phyloP scores from a whole-genome alignment of 176 grass and related monocot genomes.

The Microstegium vimineum region DNA sequence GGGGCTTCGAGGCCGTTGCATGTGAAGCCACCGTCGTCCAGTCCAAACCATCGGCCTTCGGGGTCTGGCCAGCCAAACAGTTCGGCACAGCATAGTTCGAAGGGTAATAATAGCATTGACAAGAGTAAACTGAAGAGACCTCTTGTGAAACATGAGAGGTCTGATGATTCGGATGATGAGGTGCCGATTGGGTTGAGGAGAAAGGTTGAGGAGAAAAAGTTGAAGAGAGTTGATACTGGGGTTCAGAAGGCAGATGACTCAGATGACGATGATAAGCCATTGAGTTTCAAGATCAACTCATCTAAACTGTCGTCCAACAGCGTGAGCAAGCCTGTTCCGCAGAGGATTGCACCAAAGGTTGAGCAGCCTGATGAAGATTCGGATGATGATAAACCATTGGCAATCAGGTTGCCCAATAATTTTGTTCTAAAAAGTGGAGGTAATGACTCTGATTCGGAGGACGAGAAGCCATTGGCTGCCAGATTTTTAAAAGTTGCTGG shows the following conservation, averaged over 20 bases:
- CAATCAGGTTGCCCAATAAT: conserved; percentile 28
- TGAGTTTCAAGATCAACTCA: conserved; percentile 46
- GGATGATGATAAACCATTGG: conserved; percentile 61
- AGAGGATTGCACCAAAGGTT: conserved; percentile 33
- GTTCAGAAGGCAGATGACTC: conserved; percentile 44
- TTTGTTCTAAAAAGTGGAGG: conserved; percentile 22
- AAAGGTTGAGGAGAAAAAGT: conserved; percentile 28
- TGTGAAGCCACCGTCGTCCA: conserved; percentile 21
- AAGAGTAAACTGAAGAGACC: conserved; percentile 44
- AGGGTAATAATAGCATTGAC: background rate
- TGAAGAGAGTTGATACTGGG: conserved; percentile 35
- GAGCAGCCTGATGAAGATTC: conserved; percentile 49
- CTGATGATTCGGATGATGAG: conserved; percentile 58
- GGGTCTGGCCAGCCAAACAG: conserved; percentile 35
- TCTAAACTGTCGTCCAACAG: conserved; percentile 13
- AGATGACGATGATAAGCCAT: conserved; percentile 62
- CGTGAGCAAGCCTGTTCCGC: conserved; percentile 14
- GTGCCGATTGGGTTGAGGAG: conserved; percentile 49
- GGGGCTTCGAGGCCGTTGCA: conserved; percentile 10
- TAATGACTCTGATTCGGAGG: conserved; percentile 74
- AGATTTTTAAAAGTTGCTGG: conserved; percentile 44
- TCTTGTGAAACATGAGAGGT: conserved; percentile 10
- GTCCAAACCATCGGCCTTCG: conserved; percentile 16
- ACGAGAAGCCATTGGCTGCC: conserved; percentile 74
- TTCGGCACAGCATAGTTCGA: conserved; percentile 7